Evolutionary conservation across 2,329 filamentous ascomycete species (phyloP).

Genomic region (Didymella glomerata): DNA sequence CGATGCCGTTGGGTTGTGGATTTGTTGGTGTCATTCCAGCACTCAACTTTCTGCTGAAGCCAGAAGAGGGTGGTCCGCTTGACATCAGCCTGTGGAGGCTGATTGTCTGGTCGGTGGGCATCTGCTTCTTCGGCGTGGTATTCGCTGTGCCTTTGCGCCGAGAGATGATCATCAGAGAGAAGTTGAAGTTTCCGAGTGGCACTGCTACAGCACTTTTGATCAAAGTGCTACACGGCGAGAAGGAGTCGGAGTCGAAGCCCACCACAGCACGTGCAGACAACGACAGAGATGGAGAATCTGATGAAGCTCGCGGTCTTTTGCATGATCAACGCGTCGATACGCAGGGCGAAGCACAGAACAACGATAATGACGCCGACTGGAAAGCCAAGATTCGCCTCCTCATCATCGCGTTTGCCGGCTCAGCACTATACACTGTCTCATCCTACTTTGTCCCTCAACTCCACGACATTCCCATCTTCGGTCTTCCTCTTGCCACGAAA

Average conservation of each 20-base stretch:
- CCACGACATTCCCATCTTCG: slow-evolving; percentile 87
- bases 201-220: slow-evolving; percentile 96
- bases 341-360: slow-evolving; percentile 36
- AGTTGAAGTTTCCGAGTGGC: slow-evolving; percentile 91
- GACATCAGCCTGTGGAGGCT: slow-evolving; percentile 77
- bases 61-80: slow-evolving; percentile 81
- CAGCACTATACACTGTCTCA: slow-evolving; percentile 72
- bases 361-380: slow-evolving; percentile 61
- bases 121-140: slow-evolving; percentile 96
- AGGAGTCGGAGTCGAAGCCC: slow-evolving; percentile 37
- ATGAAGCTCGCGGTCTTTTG: slow-evolving; percentile 50
- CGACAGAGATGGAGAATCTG: slow-evolving; percentile 28
- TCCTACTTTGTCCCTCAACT: slow-evolving; percentile 91
- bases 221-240: slow-evolving; percentile 78
- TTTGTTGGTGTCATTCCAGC: slow-evolving; percentile 96
- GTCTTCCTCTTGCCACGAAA: slow-evolving; percentile 72
- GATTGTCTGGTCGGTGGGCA: slow-evolving; percentile 87
- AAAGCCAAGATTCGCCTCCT: slow-evolving; percentile 68
- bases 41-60: slow-evolving; percentile 81
- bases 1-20: slow-evolving; percentile 94
- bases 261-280: slow-evolving; percentile 11
- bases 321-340: slow-evolving; percentile 31
- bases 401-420: slow-evolving; percentile 66
- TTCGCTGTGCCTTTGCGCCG: slow-evolving; percentile 91
- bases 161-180: slow-evolving; percentile 92